Conservation (phyloP, 768 basidiomycete genomes). For the Russula vinacea region DNA sequence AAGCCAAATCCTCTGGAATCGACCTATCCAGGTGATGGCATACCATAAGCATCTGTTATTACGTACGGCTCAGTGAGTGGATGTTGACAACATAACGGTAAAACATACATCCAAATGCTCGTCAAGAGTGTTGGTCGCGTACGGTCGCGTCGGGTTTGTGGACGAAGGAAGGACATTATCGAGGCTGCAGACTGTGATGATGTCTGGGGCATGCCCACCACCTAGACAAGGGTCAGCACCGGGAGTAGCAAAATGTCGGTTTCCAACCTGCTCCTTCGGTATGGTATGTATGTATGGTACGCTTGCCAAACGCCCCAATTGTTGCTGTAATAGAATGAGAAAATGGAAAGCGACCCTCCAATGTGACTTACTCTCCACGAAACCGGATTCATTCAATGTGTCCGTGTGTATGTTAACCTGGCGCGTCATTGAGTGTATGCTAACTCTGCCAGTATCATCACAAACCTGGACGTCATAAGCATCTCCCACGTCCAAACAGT, state of each 20-base stretch:
- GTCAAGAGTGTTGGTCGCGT: conserved; percentile 85
- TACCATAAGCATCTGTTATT: conserved; percentile 93
- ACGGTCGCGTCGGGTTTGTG: conserved; percentile 95
- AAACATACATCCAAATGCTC: conserved; percentile 89
- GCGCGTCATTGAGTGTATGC: background rate
- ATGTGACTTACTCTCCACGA: conserved; percentile 74
- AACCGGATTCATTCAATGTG: conserved; percentile 95
- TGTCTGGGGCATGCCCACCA: conserved; percentile 96
- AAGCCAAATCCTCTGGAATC: conserved; percentile 92
- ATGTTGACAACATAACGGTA: background rate
- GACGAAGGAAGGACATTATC: conserved; percentile 92
- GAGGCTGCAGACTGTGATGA: conserved; percentile 92
- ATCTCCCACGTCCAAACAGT: conserved; percentile 77
- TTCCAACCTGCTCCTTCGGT: conserved; percentile 84
- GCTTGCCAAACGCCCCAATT: conserved; percentile 80
- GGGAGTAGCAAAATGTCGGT: background rate
- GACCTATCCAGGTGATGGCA: conserved; percentile 92
- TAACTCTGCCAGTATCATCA: background rate
- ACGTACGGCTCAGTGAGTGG: conserved; percentile 9
- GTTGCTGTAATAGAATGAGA: conserved; percentile 55
- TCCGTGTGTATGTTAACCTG: conserved; percentile 95
- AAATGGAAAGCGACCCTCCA: background rate
- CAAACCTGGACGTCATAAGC: conserved; percentile 90
- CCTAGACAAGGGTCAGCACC: conserved; percentile 42
- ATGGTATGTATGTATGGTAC: conserved; percentile 97